These are phyloP conservation scores for Solidago caesia DNA, from an alignment of 129 eudicot species.

Conservation along the genomic window DNA sequence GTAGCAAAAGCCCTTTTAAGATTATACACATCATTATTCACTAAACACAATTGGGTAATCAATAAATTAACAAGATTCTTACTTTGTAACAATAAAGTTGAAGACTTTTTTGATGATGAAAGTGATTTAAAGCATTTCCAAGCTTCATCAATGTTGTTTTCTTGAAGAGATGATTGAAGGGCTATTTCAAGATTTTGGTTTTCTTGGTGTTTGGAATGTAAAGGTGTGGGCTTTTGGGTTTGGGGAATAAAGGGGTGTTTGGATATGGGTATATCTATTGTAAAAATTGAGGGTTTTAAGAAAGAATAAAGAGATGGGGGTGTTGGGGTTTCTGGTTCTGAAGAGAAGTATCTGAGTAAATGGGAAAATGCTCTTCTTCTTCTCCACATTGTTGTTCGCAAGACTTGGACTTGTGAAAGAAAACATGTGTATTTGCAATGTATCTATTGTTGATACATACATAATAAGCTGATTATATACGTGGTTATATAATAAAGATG, in stretches of 20 bases:
- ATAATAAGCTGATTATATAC: too few species aligned
- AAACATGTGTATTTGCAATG: too few species aligned
- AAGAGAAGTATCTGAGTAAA: slow-evolving; percentile 41
- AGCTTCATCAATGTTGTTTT: slow-evolving; percentile 70
- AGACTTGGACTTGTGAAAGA: too few species aligned
- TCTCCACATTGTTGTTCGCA: slow-evolving; percentile 59
- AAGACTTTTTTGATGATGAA: slow-evolving; percentile 27
- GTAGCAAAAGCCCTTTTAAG: slow-evolving; percentile 88
- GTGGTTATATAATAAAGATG: too few species aligned
- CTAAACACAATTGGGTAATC: slow-evolving; percentile 56
- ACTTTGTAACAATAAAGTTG: slow-evolving; percentile 52
- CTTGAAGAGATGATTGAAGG: slow-evolving; percentile 48
- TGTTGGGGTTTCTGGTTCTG: slow-evolving; percentile 56
- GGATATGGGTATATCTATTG: slow-evolving; percentile 40
- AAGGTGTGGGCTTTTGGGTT: slow-evolving; percentile 34
- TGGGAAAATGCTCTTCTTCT: slow-evolving; percentile 27
- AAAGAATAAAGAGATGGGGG: slow-evolving; percentile 82
- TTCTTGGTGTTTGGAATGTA: slow-evolving; percentile 29
- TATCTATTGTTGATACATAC: too few species aligned
- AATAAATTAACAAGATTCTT: slow-evolving; percentile 67
- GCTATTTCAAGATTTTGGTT: slow-evolving; percentile 55
- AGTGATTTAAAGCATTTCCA: slow-evolving; percentile 91
- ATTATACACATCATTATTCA: slow-evolving; percentile 47
- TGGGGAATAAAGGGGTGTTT: slow-evolving; percentile 26
- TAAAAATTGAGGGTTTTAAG: slow-evolving; percentile 73